A percentile compares a stretch with the other conserved stretches of the same genome.
Conservation (phyloP, 1,139 yeast genomes). For the Kurtzmaniella quercitrusa region DNA sequence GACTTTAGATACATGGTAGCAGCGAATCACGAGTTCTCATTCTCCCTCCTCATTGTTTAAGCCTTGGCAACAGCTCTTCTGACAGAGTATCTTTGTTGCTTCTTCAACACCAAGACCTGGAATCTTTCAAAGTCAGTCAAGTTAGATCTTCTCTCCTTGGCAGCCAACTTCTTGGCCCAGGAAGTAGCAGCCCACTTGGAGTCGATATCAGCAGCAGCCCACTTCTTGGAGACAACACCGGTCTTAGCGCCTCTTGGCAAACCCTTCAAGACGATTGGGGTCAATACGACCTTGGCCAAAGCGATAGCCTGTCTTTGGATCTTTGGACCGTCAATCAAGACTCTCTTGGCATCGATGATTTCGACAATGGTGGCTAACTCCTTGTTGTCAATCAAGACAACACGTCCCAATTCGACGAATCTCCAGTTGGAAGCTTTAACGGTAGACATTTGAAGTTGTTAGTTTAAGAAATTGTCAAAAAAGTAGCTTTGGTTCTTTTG, state of each 20-base stretch:
- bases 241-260: conserved; percentile 96
- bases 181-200: conserved; percentile 90
- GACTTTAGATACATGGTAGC: conserved; percentile 24
- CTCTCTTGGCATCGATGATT: conserved; percentile 99
- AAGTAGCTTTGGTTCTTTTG: conserved; percentile 1
- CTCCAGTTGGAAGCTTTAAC: conserved; percentile 99
- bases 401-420: conserved; percentile 99
- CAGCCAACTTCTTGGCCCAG: conserved; percentile 98
- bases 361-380: conserved; percentile 90
- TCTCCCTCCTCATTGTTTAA: conserved; percentile 34
- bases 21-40: conserved; percentile 1
- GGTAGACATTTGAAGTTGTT: conserved; percentile 35
- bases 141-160: conserved; percentile 87
- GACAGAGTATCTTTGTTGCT: conserved; percentile 94
- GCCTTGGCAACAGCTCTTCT: conserved; percentile 83
- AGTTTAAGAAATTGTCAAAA: conserved; percentile 1
- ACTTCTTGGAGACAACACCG: conserved; percentile 81
- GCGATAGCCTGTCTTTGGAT: conserved; percentile 90
- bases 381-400: conserved; percentile 86
- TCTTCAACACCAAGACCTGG: conserved; percentile 96
- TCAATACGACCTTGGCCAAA: conserved; percentile 85
- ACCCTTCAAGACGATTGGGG: conserved; percentile 80
- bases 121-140: conserved; percentile 98
- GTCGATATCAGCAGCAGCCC: conserved; percentile 87
- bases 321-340: conserved; percentile 94